These are phyloP conservation scores for Clitopilus passeckerianus DNA, from an alignment of 768 basidiomycete species.

Conservation along the genomic window DNA sequence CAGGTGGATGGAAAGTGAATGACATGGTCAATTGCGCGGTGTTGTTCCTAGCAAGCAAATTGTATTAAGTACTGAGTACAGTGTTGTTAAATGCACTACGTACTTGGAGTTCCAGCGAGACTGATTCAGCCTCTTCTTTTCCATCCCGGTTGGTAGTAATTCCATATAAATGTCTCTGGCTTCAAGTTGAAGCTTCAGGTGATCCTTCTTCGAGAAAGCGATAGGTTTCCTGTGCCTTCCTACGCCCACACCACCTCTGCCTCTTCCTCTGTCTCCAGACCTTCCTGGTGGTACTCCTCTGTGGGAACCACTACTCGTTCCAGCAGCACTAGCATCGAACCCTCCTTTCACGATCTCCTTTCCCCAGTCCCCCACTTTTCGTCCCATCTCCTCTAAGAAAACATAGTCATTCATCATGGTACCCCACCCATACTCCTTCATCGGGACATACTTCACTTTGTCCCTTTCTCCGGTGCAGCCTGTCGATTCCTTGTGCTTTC, in stretches of 20 bases:
- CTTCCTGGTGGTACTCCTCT: slow-evolving; percentile 6
- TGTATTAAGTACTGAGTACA: slow-evolving; percentile 5
- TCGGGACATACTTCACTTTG: slow-evolving; percentile 67
- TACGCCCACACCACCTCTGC: slow-evolving; percentile 13
- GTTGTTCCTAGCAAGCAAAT: slow-evolving; percentile 45
- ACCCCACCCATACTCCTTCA: slow-evolving; percentile 84
- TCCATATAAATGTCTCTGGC: slow-evolving; percentile 68
- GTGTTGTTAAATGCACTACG: slow-evolving; percentile 19
- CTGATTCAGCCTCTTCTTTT: slow-evolving; percentile 69
- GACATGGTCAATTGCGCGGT: slow-evolving; percentile 69
- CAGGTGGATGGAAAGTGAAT: slow-evolving; percentile 59
- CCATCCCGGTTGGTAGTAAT: slow-evolving; percentile 79
- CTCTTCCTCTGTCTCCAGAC: slow-evolving; percentile 19
- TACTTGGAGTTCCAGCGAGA: slow-evolving; percentile 83
- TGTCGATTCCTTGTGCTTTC: slow-evolving; percentile 55
- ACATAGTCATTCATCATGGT: slow-evolving; percentile 87
- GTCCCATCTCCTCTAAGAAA: slow-evolving; percentile 78
- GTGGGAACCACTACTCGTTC: slow-evolving; percentile 2
- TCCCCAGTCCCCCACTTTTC: slow-evolving; percentile 74
- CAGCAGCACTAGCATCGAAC: slow-evolving; percentile 29
- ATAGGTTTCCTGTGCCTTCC: slow-evolving; percentile 25
- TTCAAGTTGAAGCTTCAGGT: slow-evolving; percentile 65
- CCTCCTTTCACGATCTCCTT: slow-evolving; percentile 62
- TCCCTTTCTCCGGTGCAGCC: slow-evolving; percentile 72
- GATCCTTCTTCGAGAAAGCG: slow-evolving; percentile 55